Base-by-base conservation (phyloP, 176 grass and related monocot species). In the Cymbopogon citratus region DNA sequence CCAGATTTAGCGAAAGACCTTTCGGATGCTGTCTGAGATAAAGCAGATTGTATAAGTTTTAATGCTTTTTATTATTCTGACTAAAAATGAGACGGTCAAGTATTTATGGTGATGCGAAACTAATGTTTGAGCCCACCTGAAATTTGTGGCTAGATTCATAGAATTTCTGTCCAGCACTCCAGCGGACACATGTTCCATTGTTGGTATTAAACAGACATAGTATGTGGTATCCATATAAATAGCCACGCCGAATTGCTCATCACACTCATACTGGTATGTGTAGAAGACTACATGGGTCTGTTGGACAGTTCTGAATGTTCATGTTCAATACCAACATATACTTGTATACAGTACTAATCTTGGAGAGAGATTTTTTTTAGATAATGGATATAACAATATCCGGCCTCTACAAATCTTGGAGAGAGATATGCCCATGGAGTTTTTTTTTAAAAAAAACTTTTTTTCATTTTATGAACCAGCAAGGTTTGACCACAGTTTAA, bases 91-190 rank as follows among this genome's bases (percentile, higher is more conserved):
- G 21, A 75, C 3, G 49, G 23, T 23, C 18, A 48, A 49, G 1
- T 74, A 85, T 49, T 79, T 71, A 72, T 63, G 66, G 16, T 72
- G 75, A 71, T 63, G 28, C 62, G 40, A 12, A 34, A 33, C 13
- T 38, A 48, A 60, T 60, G 34, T 75, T 27, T 44, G 14, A 69
- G 28, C 16, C 46, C 48, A 41, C 38, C 69, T 19, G 62, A 41
- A 41, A 41, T 41, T 80, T 74, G 8, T 57, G 16, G 29, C 4
- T 11, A 31, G 51, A 68, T 82, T n/a, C 69, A 73, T 64, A 73
- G 27, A 63, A 73, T 49, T 73, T 64, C 28, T 74, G 9, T 21
- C 26, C 21, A 12, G 9, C 21, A 15, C 51, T 56, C 52, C 21
- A 56, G 52, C 21, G 25, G 66, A 63, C n/a, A 78, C 74, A 38